Conservation (phyloP, 139 green algal species). For the Picochlorum sp. region DNA sequence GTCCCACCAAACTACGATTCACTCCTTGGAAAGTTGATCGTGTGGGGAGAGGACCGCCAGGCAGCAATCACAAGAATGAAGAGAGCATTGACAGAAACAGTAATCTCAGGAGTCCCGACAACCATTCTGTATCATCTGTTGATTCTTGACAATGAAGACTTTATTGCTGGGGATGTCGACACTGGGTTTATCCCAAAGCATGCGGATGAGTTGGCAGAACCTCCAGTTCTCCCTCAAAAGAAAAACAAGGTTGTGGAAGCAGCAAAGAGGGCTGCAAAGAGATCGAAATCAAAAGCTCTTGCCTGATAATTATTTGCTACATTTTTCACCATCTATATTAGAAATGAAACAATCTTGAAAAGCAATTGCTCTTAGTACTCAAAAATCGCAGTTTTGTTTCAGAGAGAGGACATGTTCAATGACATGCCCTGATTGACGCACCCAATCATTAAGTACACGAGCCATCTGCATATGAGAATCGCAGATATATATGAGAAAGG, state of each 20-base stretch:
- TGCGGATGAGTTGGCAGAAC: conserved; percentile 51
- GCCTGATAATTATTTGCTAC: background rate
- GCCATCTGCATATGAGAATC: background rate
- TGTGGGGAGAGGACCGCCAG: conserved; percentile 74
- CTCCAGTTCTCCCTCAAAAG: conserved; percentile 28
- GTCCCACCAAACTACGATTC: conserved; percentile 96
- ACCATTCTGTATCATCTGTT: conserved; percentile 84
- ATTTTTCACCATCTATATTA: no score
- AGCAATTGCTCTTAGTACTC: no score
- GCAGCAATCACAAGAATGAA: conserved; percentile 77
- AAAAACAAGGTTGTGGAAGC: conserved; percentile 12
- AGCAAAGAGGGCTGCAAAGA: conserved; percentile 16
- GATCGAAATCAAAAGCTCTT: conserved; percentile 3
- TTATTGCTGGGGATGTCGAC: conserved; percentile 50
- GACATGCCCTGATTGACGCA: no score
- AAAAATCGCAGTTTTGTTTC: no score
- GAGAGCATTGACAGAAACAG: conserved; percentile 60
- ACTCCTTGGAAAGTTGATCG: conserved; percentile 95
- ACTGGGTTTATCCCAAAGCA: conserved; percentile 85
- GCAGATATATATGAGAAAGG: conserved; percentile 65
- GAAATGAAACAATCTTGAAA: no score
- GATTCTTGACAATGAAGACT: conserved; percentile 64
- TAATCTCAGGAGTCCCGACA: conserved; percentile 74
- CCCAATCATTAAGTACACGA: no score
- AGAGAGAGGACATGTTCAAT: no score